Evolutionary conservation across 177 flowering plant genomes (phyloP).

Genomic region (Vitis hybrid): DNA sequence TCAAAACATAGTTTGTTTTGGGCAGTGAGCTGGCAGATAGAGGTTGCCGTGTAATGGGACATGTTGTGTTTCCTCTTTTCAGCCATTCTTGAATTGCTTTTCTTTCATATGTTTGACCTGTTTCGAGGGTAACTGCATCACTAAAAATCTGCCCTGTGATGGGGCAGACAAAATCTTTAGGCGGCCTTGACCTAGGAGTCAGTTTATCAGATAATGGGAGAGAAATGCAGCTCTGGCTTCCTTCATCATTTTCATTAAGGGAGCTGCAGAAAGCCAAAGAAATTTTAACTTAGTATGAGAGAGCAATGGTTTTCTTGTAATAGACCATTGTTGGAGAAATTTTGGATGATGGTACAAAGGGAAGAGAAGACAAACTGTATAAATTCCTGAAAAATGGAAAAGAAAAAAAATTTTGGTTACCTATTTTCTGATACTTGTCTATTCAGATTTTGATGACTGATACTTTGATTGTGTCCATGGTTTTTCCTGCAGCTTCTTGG

Average conservation of each 20-base stretch:
- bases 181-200: slow-evolving; percentile 53
- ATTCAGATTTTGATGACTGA: slow-evolving; percentile 30
- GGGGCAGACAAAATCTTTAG: slow-evolving; percentile 81
- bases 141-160: slow-evolving; percentile 67
- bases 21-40: slow-evolving; percentile 57
- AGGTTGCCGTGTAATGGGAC: slow-evolving; percentile 77
- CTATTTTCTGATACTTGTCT: slow-evolving; percentile 29
- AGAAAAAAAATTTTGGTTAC: slow-evolving; percentile 18
- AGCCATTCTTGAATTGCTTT: slow-evolving; percentile 88
- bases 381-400: not conserved
- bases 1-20: slow-evolving; percentile 74
- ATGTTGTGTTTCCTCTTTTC: slow-evolving; percentile 66
- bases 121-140: slow-evolving; percentile 88
- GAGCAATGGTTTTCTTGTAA: too few species aligned
- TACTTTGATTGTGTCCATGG: slow-evolving; percentile 14
- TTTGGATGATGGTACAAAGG: not conserved
- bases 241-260: slow-evolving; percentile 47
- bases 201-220: slow-evolving; percentile 44
- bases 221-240: slow-evolving; percentile 46
- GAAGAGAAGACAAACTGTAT: not conserved
- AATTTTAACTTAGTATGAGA: not conserved
- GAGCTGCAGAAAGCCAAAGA: slow-evolving; percentile 31
- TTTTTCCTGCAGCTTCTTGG: slow-evolving; percentile 29
- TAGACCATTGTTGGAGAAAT: not conserved
- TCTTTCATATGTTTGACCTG: slow-evolving; percentile 85